Conservation (phyloP, 169 alveolate species). For the Theileria sp. region DNA sequence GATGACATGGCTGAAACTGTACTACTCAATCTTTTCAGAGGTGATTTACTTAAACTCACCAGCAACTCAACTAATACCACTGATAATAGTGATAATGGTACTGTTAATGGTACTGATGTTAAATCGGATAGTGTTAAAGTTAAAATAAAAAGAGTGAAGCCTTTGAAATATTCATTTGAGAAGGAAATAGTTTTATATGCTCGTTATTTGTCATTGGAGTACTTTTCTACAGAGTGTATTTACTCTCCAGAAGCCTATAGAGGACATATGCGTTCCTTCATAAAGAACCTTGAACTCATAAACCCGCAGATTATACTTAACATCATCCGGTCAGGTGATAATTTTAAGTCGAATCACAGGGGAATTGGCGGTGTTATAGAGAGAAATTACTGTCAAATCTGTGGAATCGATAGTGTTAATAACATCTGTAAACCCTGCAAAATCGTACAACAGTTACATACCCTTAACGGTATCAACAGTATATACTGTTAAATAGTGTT, state of each 20-base stretch:
- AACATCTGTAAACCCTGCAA: conserved; percentile 51
- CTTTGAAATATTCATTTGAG: conserved; percentile 91
- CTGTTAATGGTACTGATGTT: no score
- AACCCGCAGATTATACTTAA: conserved; percentile 70
- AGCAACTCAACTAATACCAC: neutral
- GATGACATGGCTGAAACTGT: conserved; percentile 98
- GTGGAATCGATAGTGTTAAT: conserved; percentile 45
- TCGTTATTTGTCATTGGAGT: conserved; percentile 87
- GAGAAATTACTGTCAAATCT: conserved; percentile 22
- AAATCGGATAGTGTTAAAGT: neutral
- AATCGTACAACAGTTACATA: conserved; percentile 23
- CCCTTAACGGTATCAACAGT: neutral
- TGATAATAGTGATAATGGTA: neutral
- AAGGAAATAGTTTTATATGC: conserved; percentile 98
- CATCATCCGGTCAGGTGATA: conserved; percentile 65
- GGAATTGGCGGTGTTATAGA: neutral
- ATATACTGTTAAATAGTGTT: neutral
- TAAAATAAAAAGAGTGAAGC: conserved; percentile 89
- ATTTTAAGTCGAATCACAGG: conserved; percentile 45
- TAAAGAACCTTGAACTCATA: conserved; percentile 86
- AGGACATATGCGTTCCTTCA: conserved; percentile 92
- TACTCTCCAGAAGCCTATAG: conserved; percentile 96
- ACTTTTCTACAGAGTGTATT: conserved; percentile 96
- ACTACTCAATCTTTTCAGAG: conserved; percentile 93
- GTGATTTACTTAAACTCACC: conserved; percentile 91